phyloP scores from a whole-genome alignment of 257 asterid species.

The Primulina eburnea region DNA sequence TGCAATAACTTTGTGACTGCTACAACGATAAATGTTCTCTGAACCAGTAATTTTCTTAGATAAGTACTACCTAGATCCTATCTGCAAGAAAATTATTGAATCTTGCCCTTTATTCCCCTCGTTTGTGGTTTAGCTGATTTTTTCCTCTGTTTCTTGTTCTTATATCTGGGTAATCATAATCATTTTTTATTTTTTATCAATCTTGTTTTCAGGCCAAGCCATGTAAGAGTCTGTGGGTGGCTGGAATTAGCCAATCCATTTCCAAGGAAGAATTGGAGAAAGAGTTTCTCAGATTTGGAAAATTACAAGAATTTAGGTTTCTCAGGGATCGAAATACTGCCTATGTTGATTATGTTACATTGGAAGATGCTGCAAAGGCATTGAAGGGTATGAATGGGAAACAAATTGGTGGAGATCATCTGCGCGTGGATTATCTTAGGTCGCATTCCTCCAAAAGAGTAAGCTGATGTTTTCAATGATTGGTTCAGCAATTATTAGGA shows the following conservation, averaged over 20 bases:
- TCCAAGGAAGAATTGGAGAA: conserved; percentile 81
- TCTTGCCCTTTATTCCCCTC: background rate
- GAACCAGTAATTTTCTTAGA: background rate
- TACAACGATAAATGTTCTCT: background rate
- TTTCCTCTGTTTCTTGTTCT: conserved; percentile 5
- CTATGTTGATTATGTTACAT: conserved; percentile 60
- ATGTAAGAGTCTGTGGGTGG: conserved; percentile 92
- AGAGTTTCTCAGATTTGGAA: conserved; percentile 74
- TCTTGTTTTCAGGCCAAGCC: conserved; percentile 79
- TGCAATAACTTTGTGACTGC: background rate
- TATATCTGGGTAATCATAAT: background rate
- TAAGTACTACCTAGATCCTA: background rate
- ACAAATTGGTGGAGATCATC: conserved; percentile 60
- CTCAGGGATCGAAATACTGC: conserved; percentile 83
- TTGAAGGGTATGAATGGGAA: conserved; percentile 76
- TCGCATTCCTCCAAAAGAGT: conserved; percentile 84
- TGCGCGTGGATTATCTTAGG: conserved; percentile 93
- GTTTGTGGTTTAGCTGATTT: no score
- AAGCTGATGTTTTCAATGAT: conserved; percentile 33
- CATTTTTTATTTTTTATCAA: conserved; percentile 15
- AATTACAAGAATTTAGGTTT: conserved; percentile 79
- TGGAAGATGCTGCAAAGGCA: conserved; percentile 89
- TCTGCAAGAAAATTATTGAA: background rate
- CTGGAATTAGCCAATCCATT: conserved; percentile 76
- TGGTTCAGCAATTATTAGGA: conserved; percentile 4